Conservation (phyloP, 805 yeast genomes). For the Barnettozyma salicaria region DNA sequence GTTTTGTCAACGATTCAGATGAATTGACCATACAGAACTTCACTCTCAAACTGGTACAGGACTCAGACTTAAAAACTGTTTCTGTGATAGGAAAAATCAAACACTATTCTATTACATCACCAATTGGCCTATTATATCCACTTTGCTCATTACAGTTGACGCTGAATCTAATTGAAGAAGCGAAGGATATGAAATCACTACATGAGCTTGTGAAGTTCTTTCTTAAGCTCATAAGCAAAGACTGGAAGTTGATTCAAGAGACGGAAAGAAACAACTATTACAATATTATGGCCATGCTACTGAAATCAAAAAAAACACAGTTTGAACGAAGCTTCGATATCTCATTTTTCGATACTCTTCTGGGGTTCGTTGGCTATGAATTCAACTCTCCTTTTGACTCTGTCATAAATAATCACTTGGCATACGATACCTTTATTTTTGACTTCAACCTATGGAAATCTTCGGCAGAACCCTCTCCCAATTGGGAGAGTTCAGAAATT, state of each 20-base stretch:
- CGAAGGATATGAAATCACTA: conserved; percentile 32
- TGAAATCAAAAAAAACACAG: conserved; percentile 38
- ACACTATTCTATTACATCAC: conserved; percentile 6
- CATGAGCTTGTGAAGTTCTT: conserved; percentile 35
- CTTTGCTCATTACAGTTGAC: conserved; percentile 49
- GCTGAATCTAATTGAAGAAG: conserved; percentile 40
- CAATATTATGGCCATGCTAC: conserved; percentile 47
- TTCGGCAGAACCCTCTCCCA: conserved; percentile 7
- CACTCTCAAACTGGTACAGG: background rate
- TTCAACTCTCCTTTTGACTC: conserved; percentile 47
- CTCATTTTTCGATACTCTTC: conserved; percentile 42
- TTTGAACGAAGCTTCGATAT: conserved; percentile 28
- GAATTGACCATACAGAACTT: conserved; percentile 1
- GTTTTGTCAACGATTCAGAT: conserved; percentile 1
- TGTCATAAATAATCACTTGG: conserved; percentile 46
- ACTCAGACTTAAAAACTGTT: conserved; percentile 1
- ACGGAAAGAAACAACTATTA: conserved; percentile 58
- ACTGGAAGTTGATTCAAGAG: conserved; percentile 49
- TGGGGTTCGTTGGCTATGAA: conserved; percentile 53
- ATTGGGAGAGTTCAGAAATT: conserved; percentile 33
- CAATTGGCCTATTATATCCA: conserved; percentile 23
- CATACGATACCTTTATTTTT: conserved; percentile 52
- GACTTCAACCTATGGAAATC: conserved; percentile 57
- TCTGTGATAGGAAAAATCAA: conserved; percentile 12
- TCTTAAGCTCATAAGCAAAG: conserved; percentile 37